Evolutionary conservation across 176 grass and related monocot genomes (phyloP), one percentile per base, ranked within the genome.

Genomic region (Raddia distichophylla): DNA sequence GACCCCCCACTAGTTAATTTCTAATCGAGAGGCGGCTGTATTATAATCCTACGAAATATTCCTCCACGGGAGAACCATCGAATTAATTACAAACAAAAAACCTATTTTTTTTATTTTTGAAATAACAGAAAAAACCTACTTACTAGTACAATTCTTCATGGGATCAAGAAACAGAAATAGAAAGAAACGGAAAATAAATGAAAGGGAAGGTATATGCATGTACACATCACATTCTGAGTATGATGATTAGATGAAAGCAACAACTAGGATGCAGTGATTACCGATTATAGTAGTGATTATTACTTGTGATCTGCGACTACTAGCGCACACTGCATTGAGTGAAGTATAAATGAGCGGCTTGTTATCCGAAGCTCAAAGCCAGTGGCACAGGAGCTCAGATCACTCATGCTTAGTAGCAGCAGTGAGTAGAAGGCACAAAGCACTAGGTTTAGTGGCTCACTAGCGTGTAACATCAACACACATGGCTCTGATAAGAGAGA

Each of bases 401-500:
- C 34, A 55, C 11, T 60, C 12, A 34, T 27, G 13, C 49, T 56
- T 20, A 67, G 63, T 44, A 13, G 18, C 40, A 47, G 42, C 20
- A 6, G 16, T 58, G 72, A 20, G n/a, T 35, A 42, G 32, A 2
- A 32, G 20, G 18, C 56, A 45, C 50, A 2, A 32, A 16, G 18
- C 56, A 45, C 18, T 44, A 22, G 22, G 45, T 10, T 47, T 20
- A 20, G 9, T 45, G 20, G 42, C 42, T 69, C 22, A 69, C 27
- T 49, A 50, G 12, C 2, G 7, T 4, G 44, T 32, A 48, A 60
- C 0, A 27, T 27, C 1, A 27, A 27, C 27, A 27, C 27, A 2
- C 69, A 88, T 89, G 81, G 87, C 87, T 84, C 20, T 89, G 1
- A 66, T 72, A 1, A 19, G 81, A 34, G 45, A 67, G 16, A 84